These are phyloP conservation scores for Pseudonitzschia pungens DNA, from an alignment of 108 stramenopile genomes.

Conservation along the genomic window DNA sequence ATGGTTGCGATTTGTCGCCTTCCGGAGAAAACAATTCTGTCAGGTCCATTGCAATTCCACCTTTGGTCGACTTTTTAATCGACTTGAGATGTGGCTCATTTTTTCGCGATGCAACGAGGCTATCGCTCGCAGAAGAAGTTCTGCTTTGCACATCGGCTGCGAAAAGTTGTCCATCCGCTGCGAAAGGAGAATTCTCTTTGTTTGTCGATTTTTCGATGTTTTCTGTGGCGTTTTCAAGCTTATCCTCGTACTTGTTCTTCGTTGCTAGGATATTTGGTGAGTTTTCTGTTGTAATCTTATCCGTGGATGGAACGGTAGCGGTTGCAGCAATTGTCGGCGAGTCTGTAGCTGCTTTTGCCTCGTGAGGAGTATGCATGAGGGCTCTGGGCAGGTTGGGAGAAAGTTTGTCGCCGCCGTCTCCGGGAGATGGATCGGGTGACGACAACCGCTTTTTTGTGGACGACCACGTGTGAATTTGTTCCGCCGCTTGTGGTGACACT, in stretches of 20 bases:
- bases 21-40: conserved; percentile 30
- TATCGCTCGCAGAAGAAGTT: background rate
- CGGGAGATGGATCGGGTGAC: background rate
- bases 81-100: background rate
- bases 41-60: conserved; percentile 37
- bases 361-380: conserved; percentile 2
- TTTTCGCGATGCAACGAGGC: background rate
- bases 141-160: background rate
- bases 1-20: background rate
- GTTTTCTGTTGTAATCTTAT: background rate
- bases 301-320: background rate
- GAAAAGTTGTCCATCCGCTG: background rate
- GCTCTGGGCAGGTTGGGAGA: conserved; percentile 17
- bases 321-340: background rate
- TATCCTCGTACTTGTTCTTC: background rate
- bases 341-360: background rate
- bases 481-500: conserved; percentile 33
- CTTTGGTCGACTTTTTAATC: conserved; percentile 11
- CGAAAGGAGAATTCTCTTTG: background rate
- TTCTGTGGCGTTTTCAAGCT: background rate
- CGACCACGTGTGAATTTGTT: conserved; percentile 19
- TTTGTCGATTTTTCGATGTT: background rate
- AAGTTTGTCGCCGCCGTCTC: background rate
- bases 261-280: background rate
- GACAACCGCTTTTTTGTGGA: conserved; percentile 15